Evolutionary conservation across 2,329 filamentous ascomycete species (phyloP), one percentile per base, ranked within the genome.

Genomic region (Aspergillus neoniger): DNA sequence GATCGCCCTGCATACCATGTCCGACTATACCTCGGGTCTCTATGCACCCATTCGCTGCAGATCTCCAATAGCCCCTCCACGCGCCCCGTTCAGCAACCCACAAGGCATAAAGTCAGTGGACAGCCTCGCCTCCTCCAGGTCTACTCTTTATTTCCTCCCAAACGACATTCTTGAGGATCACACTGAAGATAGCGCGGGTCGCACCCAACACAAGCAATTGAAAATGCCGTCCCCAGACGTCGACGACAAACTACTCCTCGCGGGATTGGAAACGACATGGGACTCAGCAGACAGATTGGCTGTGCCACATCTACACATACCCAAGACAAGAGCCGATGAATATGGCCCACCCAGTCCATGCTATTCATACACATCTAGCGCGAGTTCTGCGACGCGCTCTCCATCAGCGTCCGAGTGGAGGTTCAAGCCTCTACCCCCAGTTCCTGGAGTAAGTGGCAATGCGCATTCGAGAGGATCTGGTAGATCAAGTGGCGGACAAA

Each of bases 131-230:
- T 55, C 53, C 15, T 55, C 53, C n/a, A 39, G 53, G 15, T 55
- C 53, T 4, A 55, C 53, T 5, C 36, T 55, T 5, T 55, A 55
- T 15, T 55, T 55, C 17, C 53, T 55, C 25, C 53, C 53, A 25
- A 55, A 55, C 43, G 53, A 55, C 5, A 55, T 55, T 8, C 53
- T 55, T 17, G 53, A 32, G 19, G 53, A 55, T 5, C 53, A 55
- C 9, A 36, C 23, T 14, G 53, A 55, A 39, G 53, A 55, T 28
- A 15, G 23, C 32, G 50, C 50, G 38, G 50, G 28, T 15, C 52
- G 38, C 25, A 14, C 23, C 25, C 39, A 55, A 17, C 39, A 21
- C 12, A 25, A 25, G n/a, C 51, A 54, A 19, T 6, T 30, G 23
- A 32, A 55, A 41, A 55, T 55, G 39, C 53, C 53, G 23, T 2